Base-by-base conservation (phyloP, 1,284 basidiomycete genomes). In the Pseudozyma sp. region DNA sequence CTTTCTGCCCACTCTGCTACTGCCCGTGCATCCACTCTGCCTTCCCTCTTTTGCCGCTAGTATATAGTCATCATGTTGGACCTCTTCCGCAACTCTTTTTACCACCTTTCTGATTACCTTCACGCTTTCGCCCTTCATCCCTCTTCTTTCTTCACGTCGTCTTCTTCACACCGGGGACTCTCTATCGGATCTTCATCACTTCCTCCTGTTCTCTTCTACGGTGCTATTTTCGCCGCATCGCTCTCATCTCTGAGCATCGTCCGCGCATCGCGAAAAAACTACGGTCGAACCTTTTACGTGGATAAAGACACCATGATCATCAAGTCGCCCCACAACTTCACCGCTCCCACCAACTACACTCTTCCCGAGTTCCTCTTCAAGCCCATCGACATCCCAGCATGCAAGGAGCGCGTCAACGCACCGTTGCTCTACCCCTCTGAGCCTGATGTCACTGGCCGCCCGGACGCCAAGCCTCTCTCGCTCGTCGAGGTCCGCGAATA, bases 281-380 rank as follows among this genome's bases (percentile, higher is more conserved):
- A 73, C 52, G 56, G 52, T 1, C 71, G 62, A 55, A 74, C 55
- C 12, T 74, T 59, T 40, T 52, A 48, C 45, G 31, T 65, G 4
- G 62, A 74, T n/a, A 19, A 51, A 18, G 62, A 43, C 62, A 76
- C 62, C 44, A 78, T 76, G 76, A 62, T 78, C 47, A 77, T 78
- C 65, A 70, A 64, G 21, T 79, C 79, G 62, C 70, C 70, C 35
- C 63, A 70, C 50, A 8, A 34, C 3, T 65, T 79, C 50, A 60
- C 59, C 34, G 47, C 76, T 13, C 79, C 79, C 14, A 52, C 59
- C 49, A 52, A 72, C 65, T 57, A 71, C 36, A 66, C 74, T 25
- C 63, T 81, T 7, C 79, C 77, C 42, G 52, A 78, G 50, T 81
- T 81, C 58, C 64, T 81, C 42, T 77, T 70, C 70, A 73, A 62